Conservation (phyloP, 148 eudicot species). For the Simmondsia chinensis region DNA sequence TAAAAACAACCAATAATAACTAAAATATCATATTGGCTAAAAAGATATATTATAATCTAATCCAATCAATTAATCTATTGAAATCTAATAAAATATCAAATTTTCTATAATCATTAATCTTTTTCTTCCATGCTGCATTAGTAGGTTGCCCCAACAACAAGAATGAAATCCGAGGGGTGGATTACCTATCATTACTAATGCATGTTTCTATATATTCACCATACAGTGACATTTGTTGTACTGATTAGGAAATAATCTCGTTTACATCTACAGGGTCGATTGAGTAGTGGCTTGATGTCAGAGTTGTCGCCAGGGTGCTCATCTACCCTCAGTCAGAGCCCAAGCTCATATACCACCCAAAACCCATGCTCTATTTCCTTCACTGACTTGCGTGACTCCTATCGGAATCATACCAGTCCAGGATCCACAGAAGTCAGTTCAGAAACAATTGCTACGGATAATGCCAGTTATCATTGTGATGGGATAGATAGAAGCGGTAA, state of each 20-base stretch:
- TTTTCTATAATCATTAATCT: too few relatives aligned
- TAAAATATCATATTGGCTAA: too few relatives aligned
- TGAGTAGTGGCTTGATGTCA: conserved; percentile 32
- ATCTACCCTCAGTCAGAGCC: conserved; percentile 40
- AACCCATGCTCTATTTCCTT: conserved; percentile 30
- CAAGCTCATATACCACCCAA: conserved; percentile 35
- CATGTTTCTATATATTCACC: too few relatives aligned
- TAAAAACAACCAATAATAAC: too few relatives aligned
- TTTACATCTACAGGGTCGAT: conserved; percentile 40
- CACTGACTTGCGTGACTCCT: conserved; percentile 25
- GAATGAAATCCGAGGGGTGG: too few relatives aligned
- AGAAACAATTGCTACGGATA: conserved; percentile 22
- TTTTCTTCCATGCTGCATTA: too few relatives aligned
- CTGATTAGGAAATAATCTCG: neutral
- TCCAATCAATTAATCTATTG: too few relatives aligned
- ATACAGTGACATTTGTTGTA: too few relatives aligned
- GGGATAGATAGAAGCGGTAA: conserved; percentile 22
- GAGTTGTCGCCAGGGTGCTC: conserved; percentile 43
- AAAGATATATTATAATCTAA: too few relatives aligned
- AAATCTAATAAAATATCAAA: too few relatives aligned
- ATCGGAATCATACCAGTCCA: conserved; percentile 46
- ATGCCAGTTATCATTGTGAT: conserved; percentile 20
- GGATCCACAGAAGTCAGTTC: conserved; percentile 69
- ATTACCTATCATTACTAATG: too few relatives aligned
- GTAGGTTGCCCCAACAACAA: too few relatives aligned